Percentiles rank a stretch among this genome's conserved stretches.
phyloP scores from a whole-genome alignment of 225 moss, liverwort and hornwort species.

The Anthoceros angustus region DNA sequence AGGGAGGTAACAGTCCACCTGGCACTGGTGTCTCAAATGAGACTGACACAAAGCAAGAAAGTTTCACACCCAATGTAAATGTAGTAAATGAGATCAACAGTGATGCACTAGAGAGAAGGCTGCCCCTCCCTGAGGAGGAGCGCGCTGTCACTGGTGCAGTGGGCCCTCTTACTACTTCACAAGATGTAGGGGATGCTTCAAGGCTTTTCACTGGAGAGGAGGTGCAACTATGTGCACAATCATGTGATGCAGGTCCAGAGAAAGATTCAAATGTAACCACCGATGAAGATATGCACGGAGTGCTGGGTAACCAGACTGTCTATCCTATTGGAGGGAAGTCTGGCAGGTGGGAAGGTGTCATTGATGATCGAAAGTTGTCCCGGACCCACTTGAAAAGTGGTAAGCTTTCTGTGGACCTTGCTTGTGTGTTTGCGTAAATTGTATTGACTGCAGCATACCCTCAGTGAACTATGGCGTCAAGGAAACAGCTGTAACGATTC shows the following conservation, averaged over 20 bases:
- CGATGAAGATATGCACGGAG: slow-evolving; percentile 5
- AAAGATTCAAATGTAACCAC: slow-evolving; percentile 6
- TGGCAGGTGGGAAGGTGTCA: slow-evolving; percentile 33
- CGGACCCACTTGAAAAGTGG: slow-evolving; percentile 32
- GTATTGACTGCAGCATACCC: slow-evolving; percentile 28
- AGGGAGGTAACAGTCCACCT: background rate
- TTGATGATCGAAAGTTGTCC: slow-evolving; percentile 40
- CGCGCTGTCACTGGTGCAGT: background rate
- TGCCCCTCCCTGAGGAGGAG: background rate
- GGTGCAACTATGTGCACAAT: background rate
- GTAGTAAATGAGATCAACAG: background rate
- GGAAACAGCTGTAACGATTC: background rate
- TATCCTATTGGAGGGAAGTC: slow-evolving; percentile 27
- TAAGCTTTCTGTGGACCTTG: slow-evolving; percentile 59
- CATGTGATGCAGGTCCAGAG: background rate
- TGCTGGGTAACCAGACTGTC: slow-evolving; percentile 20
- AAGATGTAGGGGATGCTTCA: background rate
- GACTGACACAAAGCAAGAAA: background rate
- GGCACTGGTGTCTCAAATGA: background rate
- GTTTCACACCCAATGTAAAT: background rate
- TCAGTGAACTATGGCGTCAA: slow-evolving; percentile 14
- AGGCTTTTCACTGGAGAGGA: background rate
- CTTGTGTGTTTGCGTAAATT: slow-evolving; percentile 36
- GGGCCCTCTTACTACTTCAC: background rate
- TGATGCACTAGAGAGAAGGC: background rate